phyloP scores from a whole-genome alignment of 805 yeast species.

The Sugiyamaella americana region DNA sequence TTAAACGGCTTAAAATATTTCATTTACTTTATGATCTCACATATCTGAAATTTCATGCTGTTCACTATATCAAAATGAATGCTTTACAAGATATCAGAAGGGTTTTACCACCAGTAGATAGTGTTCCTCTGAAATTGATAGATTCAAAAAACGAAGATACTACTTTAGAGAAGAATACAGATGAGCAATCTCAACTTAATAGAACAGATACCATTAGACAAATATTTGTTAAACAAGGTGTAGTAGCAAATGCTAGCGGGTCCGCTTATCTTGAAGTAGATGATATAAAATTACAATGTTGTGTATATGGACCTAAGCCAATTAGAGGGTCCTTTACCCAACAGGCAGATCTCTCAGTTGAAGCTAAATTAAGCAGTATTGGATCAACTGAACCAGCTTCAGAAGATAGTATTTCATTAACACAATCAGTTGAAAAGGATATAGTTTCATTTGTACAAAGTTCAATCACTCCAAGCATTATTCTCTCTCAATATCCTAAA shows the following conservation, averaged over 20 bases:
- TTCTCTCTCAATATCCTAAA: conserved; percentile 77
- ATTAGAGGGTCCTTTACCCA: conserved; percentile 65
- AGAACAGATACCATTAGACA: conserved; percentile 29
- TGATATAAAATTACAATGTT: conserved; percentile 52
- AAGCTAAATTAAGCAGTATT: conserved; percentile 48
- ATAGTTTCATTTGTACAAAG: conserved; percentile 46
- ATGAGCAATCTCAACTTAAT: conserved; percentile 5
- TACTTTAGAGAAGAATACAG: neutral
- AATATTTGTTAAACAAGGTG: conserved; percentile 57
- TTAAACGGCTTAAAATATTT: no score
- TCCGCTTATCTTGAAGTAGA: conserved; percentile 73
- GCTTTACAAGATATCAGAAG: conserved; percentile 66
- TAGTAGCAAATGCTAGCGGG: conserved; percentile 69
- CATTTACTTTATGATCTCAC: no score
- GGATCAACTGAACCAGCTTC: conserved; percentile 30
- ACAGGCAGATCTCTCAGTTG: conserved; percentile 60
- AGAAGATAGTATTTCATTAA: neutral
- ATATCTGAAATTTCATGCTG: no score
- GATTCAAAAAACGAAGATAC: no score
- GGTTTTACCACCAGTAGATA: conserved; percentile 73
- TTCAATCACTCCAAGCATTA: conserved; percentile 46
- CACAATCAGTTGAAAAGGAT: conserved; percentile 34
- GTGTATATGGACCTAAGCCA: conserved; percentile 88
- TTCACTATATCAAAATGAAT: no score
- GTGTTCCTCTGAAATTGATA: no score